Base-by-base conservation (phyloP, 2,329 filamentous ascomycete species). In the Aspergillus persii region DNA sequence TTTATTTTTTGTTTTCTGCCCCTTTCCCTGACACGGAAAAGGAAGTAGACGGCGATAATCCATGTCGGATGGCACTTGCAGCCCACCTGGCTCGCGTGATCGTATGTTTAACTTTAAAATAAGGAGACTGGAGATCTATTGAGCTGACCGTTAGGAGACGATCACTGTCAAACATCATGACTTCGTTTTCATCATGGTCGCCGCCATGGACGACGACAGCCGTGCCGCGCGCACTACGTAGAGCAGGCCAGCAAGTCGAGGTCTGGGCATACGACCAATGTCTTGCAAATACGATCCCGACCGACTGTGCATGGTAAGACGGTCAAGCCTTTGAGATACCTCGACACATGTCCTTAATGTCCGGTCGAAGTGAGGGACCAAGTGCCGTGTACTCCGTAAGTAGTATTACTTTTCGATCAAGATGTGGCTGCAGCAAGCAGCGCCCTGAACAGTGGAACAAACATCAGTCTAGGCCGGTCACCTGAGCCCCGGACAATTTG, bases 361-460 rank as follows among this genome's bases (percentile, higher is more conserved):
- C 58, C 59, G 56, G 52, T 47, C 8, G 9, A 47, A 55, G 33
- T 56, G 54, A 57, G 29, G 33, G 30, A 29, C 18, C 18, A 23
- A 23, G 18, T 23, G 18, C 18, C 2, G 18, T 23, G 18, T 23
- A 23, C 18, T 23, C 18, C 18, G 18, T 23, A 23, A 36, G n/a
- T 5, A 30, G 59, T 50, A 39, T 23, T 59, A 57, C 44, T 54
- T 57, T 41, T 15, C 56, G 53, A 67, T 61, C 62, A 63, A 65
- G 67, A 68, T 71, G 69, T 71, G 69, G 69, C 68, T 66, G 70
- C 65, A 69, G 67, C 63, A 56, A 41, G 49, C 59, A 56, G 56
- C 53, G 47, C 51, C 51, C 56, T 64, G 57, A 50, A 46, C 46
- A 53, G 55, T 63, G 61, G 59, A 57, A 65, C 59, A 58, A 60